A percentile compares a stretch with the other conserved stretches of the same genome.
phyloP scores from a whole-genome alignment of 192 early-diverging fungal species.

The Piromyces finnis region DNA sequence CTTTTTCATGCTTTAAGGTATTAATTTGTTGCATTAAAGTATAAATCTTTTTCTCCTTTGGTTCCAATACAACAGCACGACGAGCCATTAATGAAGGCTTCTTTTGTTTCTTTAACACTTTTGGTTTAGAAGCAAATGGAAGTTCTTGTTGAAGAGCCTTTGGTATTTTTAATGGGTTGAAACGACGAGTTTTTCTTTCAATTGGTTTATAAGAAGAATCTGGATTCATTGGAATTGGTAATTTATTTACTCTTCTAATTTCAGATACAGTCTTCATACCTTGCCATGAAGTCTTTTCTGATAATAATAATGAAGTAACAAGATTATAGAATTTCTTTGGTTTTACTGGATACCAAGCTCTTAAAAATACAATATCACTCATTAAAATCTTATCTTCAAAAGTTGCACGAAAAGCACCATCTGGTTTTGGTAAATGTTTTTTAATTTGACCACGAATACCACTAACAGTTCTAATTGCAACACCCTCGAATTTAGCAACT shows the following conservation, averaged over 20 bases:
- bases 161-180: conserved; percentile 51
- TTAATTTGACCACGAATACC: conserved; percentile 98
- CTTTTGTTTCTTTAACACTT: conserved; percentile 30
- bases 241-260: conserved; percentile 47
- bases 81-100: conserved; percentile 13
- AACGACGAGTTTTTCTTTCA: conserved; percentile 51
- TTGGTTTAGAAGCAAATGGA: conserved; percentile 82
- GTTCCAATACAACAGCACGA: conserved; percentile 77
- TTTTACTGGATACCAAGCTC: conserved; percentile 92
- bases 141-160: conserved; percentile 60
- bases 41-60: conserved; percentile 75
- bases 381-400: conserved; percentile 96
- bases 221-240: conserved; percentile 47
- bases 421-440: conserved; percentile 65
- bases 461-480: conserved; percentile 81
- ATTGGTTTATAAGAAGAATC: conserved; percentile 86
- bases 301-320: conserved; percentile 74
- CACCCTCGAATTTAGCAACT: conserved; percentile 97
- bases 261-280: conserved; percentile 79
- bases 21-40: conserved; percentile 70
- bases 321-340: conserved; percentile 96
- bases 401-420: conserved; percentile 85
- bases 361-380: conserved; percentile 74
- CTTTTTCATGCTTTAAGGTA: conserved; percentile 74
- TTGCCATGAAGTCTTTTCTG: conserved; percentile 56